Evolutionary conservation across 306 rosid genomes (phyloP).

Genomic region (Acacia acuminata): DNA sequence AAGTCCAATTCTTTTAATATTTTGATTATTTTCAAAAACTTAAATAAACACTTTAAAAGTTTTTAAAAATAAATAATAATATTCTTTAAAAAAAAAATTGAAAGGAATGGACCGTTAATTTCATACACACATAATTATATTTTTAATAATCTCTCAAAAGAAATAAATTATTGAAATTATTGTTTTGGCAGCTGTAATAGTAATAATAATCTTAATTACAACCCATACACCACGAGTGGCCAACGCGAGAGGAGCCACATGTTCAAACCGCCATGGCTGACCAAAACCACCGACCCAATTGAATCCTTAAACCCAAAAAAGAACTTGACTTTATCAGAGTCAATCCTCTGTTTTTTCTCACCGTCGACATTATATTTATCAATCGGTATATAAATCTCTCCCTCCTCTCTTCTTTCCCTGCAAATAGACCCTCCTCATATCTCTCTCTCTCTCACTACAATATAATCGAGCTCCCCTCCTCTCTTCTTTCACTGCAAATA

Average conservation of each 20-base stretch:
- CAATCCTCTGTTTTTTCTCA: constrained; percentile 38
- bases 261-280: constrained; percentile 81
- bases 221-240: background rate
- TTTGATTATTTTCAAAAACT: too few relatives aligned
- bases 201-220: too few relatives aligned
- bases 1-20: too few relatives aligned
- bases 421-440: background rate
- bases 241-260: background rate
- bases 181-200: background rate
- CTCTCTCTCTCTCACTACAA: too few relatives aligned
- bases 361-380: background rate
- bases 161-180: background rate
- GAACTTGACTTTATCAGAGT: constrained; percentile 49
- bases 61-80: too few relatives aligned
- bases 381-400: constrained; percentile 4
- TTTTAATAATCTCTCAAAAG: background rate
- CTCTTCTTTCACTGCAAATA: background rate
- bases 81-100: too few relatives aligned
- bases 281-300: constrained; percentile 69
- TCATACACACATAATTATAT: background rate
- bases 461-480: background rate
- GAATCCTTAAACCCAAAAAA: constrained; percentile 19
- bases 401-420: constrained; percentile 1
- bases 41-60: too few relatives aligned
- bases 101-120: background rate